Evolutionary conservation across 208 protist genomes (phyloP), one percentile per base, ranked within the genome.

Genomic region (Trypanosomatidae sp.): DNA sequence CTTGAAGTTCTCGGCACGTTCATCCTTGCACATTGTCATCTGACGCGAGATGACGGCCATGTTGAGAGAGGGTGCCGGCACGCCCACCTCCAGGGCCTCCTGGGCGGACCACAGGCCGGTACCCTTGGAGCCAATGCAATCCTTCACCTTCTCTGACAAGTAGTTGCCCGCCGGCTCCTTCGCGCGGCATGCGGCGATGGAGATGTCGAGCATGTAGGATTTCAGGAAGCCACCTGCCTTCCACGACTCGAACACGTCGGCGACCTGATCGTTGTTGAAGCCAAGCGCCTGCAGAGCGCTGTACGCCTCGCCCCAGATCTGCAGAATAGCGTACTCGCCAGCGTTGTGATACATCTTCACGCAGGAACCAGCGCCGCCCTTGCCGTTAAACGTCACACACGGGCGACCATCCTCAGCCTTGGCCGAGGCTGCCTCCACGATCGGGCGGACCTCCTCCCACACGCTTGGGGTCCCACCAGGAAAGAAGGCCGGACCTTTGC

Each of bases 281-380:
- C 90, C 89, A 28, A 98, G 59, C 41, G 84, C 91, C 44, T 87
- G 86, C 58, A 99, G 80, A 9, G 99, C 70, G 70, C 97, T 84
- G 89, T 98, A 99, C 1, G 91, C 94, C 91, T 99, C 98, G 58
- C 91, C 95, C 89, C 90, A 95, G 41, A 95, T 88, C 89, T 99
- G 98, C 91, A 99, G 99, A 79, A 99, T 98, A 62, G 98, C 99
- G 89, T 99, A 99, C 87, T 99, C 99, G 59, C 99, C 99, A 59
- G 98, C 98, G 84, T 99, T 99, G 93, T 99, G 99, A 55, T 99
- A 98, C 98, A 99, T 99, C 88, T 99, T 99, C 43, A 99, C 99
- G 79, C 98, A 99, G 66, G 99, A 96, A 33, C 99, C 99, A 44
- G 98, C 97, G 33, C 98, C 98, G 65, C 95, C 97, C 50, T 86